A percentile compares a stretch with the other conserved stretches of the same genome.
Conservation (phyloP, 1,284 basidiomycete species). For the Cryptococcus sp. region DNA sequence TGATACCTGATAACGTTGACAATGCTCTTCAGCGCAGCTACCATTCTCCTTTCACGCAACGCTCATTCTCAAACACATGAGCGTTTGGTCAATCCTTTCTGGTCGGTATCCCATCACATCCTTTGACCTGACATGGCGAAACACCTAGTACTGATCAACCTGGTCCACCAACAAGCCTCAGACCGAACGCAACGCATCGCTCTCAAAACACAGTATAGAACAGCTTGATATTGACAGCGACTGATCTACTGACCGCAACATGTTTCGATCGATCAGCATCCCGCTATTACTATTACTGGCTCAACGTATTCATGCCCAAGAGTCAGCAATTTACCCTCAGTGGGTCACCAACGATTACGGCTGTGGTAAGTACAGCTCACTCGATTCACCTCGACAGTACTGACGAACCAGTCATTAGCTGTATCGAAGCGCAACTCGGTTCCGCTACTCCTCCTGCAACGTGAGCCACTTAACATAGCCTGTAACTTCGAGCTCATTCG, state of each 20-base stretch:
- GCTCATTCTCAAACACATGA: not conserved
- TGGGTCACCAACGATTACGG: slow-evolving; percentile 30
- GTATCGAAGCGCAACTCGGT: not conserved
- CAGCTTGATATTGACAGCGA: not conserved
- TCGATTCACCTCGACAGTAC: not conserved
- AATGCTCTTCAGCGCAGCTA: not conserved
- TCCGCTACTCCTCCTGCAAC: not conserved
- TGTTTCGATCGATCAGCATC: not conserved
- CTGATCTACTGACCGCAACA: not conserved
- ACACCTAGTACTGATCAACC: no score
- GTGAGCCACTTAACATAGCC: not conserved
- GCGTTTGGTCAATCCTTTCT: not conserved
- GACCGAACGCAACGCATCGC: no score
- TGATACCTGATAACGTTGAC: no score
- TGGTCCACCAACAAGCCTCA: no score
- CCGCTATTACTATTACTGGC: not conserved
- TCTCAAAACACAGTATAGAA: no score
- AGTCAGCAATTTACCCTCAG: slow-evolving; percentile 7
- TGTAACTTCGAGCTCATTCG: slow-evolving; percentile 5
- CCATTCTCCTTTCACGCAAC: not conserved
- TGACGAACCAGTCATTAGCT: slow-evolving; percentile 3
- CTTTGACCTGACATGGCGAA: no score
- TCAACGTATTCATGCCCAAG: not conserved
- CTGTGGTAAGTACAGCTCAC: slow-evolving; percentile 17
- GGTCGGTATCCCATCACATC: no score